Conservation (phyloP, 2,329 filamentous ascomycete species). For the Hypoxylon sp. region DNA sequence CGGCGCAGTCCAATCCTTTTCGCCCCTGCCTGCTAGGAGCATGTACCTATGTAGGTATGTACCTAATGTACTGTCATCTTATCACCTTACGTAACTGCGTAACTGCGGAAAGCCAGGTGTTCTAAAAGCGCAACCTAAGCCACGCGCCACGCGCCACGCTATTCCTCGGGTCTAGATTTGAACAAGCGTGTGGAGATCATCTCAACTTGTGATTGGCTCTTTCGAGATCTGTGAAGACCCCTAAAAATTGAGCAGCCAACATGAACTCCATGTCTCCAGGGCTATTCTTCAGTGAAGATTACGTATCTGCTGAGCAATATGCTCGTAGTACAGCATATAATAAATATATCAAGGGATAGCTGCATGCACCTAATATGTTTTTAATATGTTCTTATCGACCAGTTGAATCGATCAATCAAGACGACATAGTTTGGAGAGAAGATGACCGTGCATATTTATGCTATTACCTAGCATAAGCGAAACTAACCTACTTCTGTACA, state of each 20-base stretch:
- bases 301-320: no score
- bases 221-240: conserved; percentile 9
- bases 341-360: conserved; percentile 5
- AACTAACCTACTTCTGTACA: background rate
- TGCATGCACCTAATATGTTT: background rate
- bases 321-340: conserved; percentile 3
- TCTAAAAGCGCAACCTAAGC: conserved; percentile 38
- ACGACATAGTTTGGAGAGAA: conserved; percentile 2
- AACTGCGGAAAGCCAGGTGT: conserved; percentile 39
- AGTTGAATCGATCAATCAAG: background rate
- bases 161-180: conserved; percentile 22
- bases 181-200: conserved; percentile 30
- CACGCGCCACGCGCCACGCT: conserved; percentile 38
- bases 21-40: background rate
- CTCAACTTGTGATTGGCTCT: conserved; percentile 28
- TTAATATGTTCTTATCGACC: background rate
- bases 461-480: conserved; percentile 2
- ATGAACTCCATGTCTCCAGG: background rate
- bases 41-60: conserved; percentile 10
- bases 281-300: background rate
- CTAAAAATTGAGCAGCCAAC: conserved; percentile 5
- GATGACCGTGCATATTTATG: conserved; percentile 2
- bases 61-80: background rate
- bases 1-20: conserved; percentile 27
- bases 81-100: conserved; percentile 18